These are phyloP conservation scores for Nitzschia sp. DNA, from an alignment of 108 stramenopile genomes.

Conservation along the genomic window DNA sequence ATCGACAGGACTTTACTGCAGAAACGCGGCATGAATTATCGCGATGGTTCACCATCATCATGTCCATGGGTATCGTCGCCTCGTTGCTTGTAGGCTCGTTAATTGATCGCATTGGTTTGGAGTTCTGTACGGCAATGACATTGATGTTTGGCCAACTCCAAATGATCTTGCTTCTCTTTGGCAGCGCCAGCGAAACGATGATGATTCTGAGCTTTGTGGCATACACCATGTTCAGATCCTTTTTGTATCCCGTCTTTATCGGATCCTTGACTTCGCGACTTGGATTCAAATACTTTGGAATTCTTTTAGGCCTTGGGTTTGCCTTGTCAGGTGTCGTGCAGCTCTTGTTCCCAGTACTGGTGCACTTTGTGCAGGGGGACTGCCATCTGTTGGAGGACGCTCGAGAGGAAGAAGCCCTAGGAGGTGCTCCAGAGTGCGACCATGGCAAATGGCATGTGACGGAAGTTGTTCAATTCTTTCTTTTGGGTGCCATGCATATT, in stretches of 20 bases:
- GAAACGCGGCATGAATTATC: constrained; percentile 20
- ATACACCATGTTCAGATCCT: constrained; percentile 53
- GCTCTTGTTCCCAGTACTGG: constrained; percentile 27
- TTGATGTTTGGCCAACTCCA: constrained; percentile 41
- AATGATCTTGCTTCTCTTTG: constrained; percentile 37
- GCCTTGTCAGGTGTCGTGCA: constrained; percentile 45
- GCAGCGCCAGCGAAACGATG: neutral
- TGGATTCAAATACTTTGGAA: constrained; percentile 70
- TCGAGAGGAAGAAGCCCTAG: neutral
- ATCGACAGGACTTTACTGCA: constrained; percentile 5
- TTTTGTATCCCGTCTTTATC: constrained; percentile 57
- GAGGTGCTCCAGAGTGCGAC: neutral
- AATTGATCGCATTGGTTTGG: constrained; percentile 53
- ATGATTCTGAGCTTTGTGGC: constrained; percentile 39
- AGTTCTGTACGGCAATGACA: constrained; percentile 33
- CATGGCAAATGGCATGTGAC: constrained; percentile 17
- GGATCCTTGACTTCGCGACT: constrained; percentile 50
- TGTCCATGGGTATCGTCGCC: constrained; percentile 44
- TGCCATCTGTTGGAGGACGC: constrained; percentile 13
- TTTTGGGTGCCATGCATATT: constrained; percentile 8
- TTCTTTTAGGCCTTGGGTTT: constrained; percentile 57
- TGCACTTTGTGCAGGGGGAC: constrained; percentile 15
- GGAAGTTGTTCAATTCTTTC: constrained; percentile 11
- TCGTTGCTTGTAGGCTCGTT: constrained; percentile 43
- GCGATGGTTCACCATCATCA: constrained; percentile 40